These are phyloP conservation scores for Aspergillus aculeatinus DNA, from an alignment of 2,329 filamentous ascomycete species.

Conservation along the genomic window DNA sequence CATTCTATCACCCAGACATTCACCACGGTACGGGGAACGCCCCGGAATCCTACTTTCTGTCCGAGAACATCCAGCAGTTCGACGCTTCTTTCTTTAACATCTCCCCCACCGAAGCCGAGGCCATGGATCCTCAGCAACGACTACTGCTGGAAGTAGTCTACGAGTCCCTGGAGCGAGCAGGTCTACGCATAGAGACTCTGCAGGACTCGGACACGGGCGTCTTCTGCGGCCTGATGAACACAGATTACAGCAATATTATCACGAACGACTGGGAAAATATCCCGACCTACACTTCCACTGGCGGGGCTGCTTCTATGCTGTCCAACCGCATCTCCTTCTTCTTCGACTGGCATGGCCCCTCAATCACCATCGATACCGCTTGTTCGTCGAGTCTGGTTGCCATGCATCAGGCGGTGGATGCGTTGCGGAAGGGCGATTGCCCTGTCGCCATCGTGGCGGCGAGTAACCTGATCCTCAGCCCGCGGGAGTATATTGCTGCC, in stretches of 20 bases:
- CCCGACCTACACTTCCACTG: slow-evolving; percentile 29
- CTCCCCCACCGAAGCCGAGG: slow-evolving; percentile 30
- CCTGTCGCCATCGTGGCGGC: slow-evolving; percentile 26
- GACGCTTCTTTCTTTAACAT: slow-evolving; percentile 30
- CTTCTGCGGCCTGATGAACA: slow-evolving; percentile 29
- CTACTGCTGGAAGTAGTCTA: slow-evolving; percentile 29
- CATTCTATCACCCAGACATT: slow-evolving; percentile 25
- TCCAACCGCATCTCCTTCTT: slow-evolving; percentile 44
- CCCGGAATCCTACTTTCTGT: slow-evolving; percentile 25
- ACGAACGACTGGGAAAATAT: slow-evolving; percentile 24
- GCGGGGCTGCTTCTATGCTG: slow-evolving; percentile 39
- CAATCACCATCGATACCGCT: slow-evolving; percentile 49
- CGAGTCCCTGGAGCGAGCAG: slow-evolving; percentile 25
- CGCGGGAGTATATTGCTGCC: slow-evolving; percentile 33
- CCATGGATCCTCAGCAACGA: slow-evolving; percentile 30
- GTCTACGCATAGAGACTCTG: slow-evolving; percentile 23
- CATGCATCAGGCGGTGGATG: slow-evolving; percentile 35
- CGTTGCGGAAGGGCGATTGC: slow-evolving; percentile 30
- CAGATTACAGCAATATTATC: slow-evolving; percentile 26
- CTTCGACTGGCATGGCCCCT: slow-evolving; percentile 38
- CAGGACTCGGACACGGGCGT: slow-evolving; percentile 28
- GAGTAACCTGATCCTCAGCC: slow-evolving; percentile 29
- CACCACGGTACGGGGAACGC: slow-evolving; percentile 30
- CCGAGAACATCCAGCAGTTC: slow-evolving; percentile 25
- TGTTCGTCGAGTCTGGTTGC: slow-evolving; percentile 46